Evolutionary conservation across 257 asterid species (phyloP), one percentile per base, ranked within the genome.

Genomic region (Penstemon eatonii): DNA sequence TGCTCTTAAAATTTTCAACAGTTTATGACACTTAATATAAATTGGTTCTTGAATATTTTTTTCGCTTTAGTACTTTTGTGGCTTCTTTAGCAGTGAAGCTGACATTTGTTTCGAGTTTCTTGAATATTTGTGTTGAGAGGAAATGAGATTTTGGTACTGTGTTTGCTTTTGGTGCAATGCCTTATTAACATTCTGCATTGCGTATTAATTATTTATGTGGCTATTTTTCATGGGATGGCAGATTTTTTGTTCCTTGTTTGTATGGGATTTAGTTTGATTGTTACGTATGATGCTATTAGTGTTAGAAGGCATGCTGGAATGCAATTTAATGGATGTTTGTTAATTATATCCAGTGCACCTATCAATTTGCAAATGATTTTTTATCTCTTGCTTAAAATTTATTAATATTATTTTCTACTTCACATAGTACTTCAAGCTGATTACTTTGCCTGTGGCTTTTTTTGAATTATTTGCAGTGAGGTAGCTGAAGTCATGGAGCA

Each of bases 261-360:
- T 72, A 80, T 89, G 86, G 87, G 98, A 13, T 89, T 89, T 56
- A 87, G 86, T 76, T 82, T 89, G 88, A 87, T 87, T 76, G 96
- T 92, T n/a, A 89, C 89, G 96, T 87, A 87, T 60, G 96, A 92
- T 78, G 96, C 98, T 49, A 87, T 85, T 37, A 96, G 96, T 39
- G 96, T 92, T 3, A 78, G 97, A 58, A 83, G 96, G 42, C 97
- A 91, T 66, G 97, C 97, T 3, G 96, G 97, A 41, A 86, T 91
- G 89, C 97, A 91, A 73, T 15, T 15, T 15, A 15, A 15, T 15
- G 18, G 18, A 15, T 15, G 18, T 15, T 15, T 15, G 18, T 15
- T 15, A 15, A 15, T 15, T 15, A 15, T 15, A 15, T 15, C 0
- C 18, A 15, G 18, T 15, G 18, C 18, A 15, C 18, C 18, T 15